These are phyloP conservation scores for Puccinia coronata DNA, from an alignment of 1,284 basidiomycete genomes.

Conservation along the genomic window DNA sequence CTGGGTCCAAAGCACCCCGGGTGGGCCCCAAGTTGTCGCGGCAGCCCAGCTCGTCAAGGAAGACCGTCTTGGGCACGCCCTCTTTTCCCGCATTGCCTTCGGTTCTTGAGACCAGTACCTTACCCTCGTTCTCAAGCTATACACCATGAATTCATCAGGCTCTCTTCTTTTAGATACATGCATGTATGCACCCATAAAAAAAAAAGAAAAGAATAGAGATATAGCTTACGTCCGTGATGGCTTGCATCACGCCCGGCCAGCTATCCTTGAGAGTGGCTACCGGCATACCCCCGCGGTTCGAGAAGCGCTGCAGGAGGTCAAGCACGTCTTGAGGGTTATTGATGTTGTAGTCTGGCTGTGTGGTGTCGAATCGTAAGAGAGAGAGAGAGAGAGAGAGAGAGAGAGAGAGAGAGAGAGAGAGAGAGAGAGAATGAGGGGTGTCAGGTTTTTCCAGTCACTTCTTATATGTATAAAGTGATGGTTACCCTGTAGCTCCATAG, in stretches of 20 bases:
- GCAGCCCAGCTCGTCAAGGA: conserved; percentile 45
- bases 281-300: conserved; percentile 41
- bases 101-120: conserved; percentile 38
- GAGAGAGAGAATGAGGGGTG: background rate
- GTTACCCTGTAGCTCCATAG: conserved; percentile 41
- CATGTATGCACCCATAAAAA: too few species aligned
- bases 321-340: conserved; percentile 41
- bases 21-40: conserved; percentile 37
- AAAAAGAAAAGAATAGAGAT: background rate
- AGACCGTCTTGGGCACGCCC: conserved; percentile 34
- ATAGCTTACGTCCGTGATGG: conserved; percentile 28
- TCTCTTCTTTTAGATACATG: background rate
- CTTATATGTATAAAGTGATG: background rate
- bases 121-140: conserved; percentile 49
- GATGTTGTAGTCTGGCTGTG: conserved; percentile 45
- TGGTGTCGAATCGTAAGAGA: background rate
- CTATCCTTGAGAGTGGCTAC: conserved; percentile 31
- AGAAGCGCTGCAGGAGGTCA: conserved; percentile 30
- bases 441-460: background rate
- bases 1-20: conserved; percentile 38
- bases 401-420: too few species aligned
- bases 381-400: background rate
- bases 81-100: conserved; percentile 35
- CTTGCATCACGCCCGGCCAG: conserved; percentile 40
- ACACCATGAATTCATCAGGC: background rate